Evolutionary conservation across 164 flowering plant species (phyloP), one percentile per base, ranked within the genome.

Genomic region (Pachysandra terminalis): DNA sequence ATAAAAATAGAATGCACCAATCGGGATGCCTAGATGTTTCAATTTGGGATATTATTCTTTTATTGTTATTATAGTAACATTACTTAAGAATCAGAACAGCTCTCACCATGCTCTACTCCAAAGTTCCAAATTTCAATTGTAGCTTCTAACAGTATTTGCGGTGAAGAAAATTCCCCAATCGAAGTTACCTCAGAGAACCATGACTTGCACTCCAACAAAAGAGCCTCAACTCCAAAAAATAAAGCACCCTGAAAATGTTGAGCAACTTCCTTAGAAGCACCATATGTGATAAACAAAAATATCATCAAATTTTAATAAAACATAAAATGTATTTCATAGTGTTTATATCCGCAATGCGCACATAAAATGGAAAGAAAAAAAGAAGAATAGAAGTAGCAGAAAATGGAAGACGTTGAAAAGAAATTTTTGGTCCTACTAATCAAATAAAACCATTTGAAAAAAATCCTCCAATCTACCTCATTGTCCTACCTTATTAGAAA

Each of bases 171-270:
- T 54, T 35, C 81, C 49, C 35, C 74, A 37, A 56, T 64, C 19
- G 71, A 77, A 32, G 74, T 66, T 21, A 65, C 68, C 68, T 82
- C 70, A 24, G 67, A 68, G 55, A 85, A 75, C 96, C 96, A 89
- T 68, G 65, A 59, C 72, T 68, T 82, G 71, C 90, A 87, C 65
- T 82, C 75, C 53, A 55, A 45, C 23, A 86, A 78, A 66, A 87
- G 84, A 23, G 37, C 65, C 55, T 85, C 89, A 58, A 86, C 82
- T 22, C 96, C 95, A 79, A 87, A 89, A 81, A 76, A 89, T 16
- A 87, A 74, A 26, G 90, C 86, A 78, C 79, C 90, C 96, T 87
- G 82, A 59, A 61, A 41, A 65, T 9, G 55, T 64, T 25, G 22
- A 32, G 37, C 7, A 32, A 32, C 7, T 32, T 32, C 7, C 37